These are phyloP conservation scores for Sparassis latifolia DNA, from an alignment of 1,284 basidiomycete species.

Conservation along the genomic window DNA sequence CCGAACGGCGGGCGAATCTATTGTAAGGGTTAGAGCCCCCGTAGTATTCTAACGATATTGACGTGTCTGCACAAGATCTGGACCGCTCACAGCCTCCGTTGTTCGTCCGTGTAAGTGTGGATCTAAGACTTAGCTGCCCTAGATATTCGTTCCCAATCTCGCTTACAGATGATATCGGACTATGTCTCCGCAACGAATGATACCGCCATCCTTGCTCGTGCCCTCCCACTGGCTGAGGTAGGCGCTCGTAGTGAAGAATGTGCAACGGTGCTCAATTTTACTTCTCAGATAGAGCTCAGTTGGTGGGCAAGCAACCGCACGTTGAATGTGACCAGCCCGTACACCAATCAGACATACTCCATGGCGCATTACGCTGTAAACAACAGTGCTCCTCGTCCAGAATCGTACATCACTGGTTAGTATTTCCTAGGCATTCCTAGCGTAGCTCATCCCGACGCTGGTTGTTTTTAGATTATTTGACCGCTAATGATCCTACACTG, in stretches of 20 bases:
- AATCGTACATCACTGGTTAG: constrained; percentile 63
- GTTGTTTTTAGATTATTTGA: constrained; percentile 60
- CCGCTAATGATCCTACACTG: constrained; percentile 58
- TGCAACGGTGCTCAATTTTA: neutral
- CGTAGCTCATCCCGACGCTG: neutral
- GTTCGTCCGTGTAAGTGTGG: constrained; percentile 62
- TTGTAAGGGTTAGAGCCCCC: constrained; percentile 35
- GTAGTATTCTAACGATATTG: constrained; percentile 1
- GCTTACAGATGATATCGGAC: constrained; percentile 54
- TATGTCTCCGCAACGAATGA: constrained; percentile 60
- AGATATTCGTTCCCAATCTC: neutral
- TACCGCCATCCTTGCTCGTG: constrained; percentile 54
- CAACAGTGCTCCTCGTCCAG: constrained; percentile 86
- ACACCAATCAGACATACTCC: constrained; percentile 56
- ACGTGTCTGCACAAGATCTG: constrained; percentile 44
- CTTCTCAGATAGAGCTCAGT: constrained; percentile 58
- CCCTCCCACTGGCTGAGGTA: constrained; percentile 56
- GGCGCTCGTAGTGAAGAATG: constrained; percentile 1
- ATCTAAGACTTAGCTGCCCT: no score
- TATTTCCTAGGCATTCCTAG: neutral
- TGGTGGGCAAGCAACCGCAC: constrained; percentile 84
- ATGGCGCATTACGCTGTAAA: constrained; percentile 72
- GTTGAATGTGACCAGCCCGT: constrained; percentile 67
- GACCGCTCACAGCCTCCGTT: constrained; percentile 88
- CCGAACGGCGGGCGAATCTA: constrained; percentile 88